Base-by-base conservation (phyloP, 805 yeast genomes). In the Saturnispora saitoi region DNA sequence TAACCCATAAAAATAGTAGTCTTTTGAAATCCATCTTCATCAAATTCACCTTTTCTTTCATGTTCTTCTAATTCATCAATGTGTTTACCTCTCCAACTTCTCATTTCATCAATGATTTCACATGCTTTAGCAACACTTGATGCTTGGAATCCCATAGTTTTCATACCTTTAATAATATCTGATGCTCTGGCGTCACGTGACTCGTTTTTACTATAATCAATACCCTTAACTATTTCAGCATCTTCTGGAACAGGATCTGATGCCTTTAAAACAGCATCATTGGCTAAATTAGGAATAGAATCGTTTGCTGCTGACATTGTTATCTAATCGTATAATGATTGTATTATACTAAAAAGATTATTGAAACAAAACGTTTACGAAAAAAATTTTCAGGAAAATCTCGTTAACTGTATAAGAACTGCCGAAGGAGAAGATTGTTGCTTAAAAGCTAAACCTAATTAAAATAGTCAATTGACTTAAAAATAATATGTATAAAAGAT, bases 141-240 rank as follows among this genome's bases (percentile, higher is more conserved):
- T 9, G 95, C 99, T 70, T 93, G 99, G 72, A 91, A 93, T 7
- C 99, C 99, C 97, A 95, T 93, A 34, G 80, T 81, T 58, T 73
- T 81, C 99, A 95, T 93, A 30, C 91, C 78, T 31, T 71, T 72
- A 54, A 93, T 76, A 55, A 93, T 71, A 59, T 86, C 90, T 12
- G 75, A 72, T 38, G 98, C 99, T 41, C 75, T 71, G 77, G 86
- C 80, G 66, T 90, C 80, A 57, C 76, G 77, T 48, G 91, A 85
- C 45, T 76, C 78, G 38, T 85, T 83, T 57, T 80, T 75, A 42
- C 91, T 81, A 69, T 91, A 93, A 67, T 93, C 97, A 45, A 93
- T 80, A 49, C 99, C 99, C 49, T 77, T 71, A 24, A 95, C 96
- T 59, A 81, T 75, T 26, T 78, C 81, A 51, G 86, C 86, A 56